phyloP scores from a whole-genome alignment of 2,329 filamentous ascomycete genomes.

The Trichoderma lentiforme region DNA sequence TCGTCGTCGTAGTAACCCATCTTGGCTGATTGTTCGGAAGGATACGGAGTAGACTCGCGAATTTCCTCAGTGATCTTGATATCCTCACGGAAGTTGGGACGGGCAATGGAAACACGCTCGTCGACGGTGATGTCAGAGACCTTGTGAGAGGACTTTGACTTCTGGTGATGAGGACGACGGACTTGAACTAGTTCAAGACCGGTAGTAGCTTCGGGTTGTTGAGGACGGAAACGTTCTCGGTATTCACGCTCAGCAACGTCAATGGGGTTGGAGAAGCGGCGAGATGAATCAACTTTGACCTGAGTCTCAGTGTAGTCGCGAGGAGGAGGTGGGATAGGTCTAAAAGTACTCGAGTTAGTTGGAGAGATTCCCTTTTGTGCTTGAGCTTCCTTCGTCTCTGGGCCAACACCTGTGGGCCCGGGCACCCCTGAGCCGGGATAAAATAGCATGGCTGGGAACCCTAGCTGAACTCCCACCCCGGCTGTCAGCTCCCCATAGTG shows the following conservation, averaged over 20 bases:
- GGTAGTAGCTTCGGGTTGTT: constrained; percentile 22
- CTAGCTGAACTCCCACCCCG: constrained; percentile 18
- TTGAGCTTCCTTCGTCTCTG: constrained; percentile 22
- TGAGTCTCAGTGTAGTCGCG: constrained; percentile 59
- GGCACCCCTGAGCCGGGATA: constrained; percentile 24
- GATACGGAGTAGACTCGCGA: constrained; percentile 52
- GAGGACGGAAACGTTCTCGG: constrained; percentile 49
- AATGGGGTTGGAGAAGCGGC: constrained; percentile 47
- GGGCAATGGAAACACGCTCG: constrained; percentile 32
- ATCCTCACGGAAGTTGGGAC: constrained; percentile 52
- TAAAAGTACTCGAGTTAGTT: constrained; percentile 25
- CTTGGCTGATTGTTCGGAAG: constrained; percentile 47
- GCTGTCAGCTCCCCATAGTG: constrained; percentile 15
- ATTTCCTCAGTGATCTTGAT: constrained; percentile 63
- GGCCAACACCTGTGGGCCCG: constrained; percentile 25
- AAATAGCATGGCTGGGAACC: constrained; percentile 16
- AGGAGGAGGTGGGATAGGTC: constrained; percentile 31
- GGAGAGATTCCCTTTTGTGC: constrained; percentile 27
- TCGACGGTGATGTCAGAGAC: constrained; percentile 40
- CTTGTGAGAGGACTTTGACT: constrained; percentile 23
- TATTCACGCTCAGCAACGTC: constrained; percentile 66
- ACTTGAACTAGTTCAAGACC: constrained; percentile 2
- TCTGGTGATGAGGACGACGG: constrained; percentile 20
- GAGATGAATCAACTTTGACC: constrained; percentile 57
- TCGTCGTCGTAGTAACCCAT: constrained; percentile 66